Percentiles rank a stretch among this genome's conserved stretches.
Evolutionary conservation across 179 eudicot species (phyloP).

Genomic region (Sideroxylon spinosum): DNA sequence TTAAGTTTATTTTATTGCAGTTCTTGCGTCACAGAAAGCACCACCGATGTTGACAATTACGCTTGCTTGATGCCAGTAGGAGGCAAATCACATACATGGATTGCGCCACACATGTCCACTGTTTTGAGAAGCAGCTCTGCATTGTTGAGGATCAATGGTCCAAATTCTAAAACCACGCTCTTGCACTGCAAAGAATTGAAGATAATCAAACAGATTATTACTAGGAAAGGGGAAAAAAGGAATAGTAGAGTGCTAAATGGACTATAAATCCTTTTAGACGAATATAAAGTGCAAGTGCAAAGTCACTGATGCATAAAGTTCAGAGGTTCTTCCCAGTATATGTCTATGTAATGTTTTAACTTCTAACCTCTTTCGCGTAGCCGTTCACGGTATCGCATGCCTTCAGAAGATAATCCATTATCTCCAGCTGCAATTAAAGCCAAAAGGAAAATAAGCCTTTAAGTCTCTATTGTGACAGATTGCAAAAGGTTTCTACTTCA

Average conservation of each 20-base stretch:
- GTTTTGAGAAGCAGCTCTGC: constrained; percentile 58
- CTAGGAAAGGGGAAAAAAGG: not conserved
- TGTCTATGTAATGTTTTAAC: not conserved
- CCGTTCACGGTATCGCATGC: constrained; percentile 53
- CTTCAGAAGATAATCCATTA: constrained; percentile 69
- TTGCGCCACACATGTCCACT: constrained; percentile 54
- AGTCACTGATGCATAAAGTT: not conserved
- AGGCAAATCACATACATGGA: constrained; percentile 55
- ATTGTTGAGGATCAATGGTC: constrained; percentile 57
- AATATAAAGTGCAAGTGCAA: not conserved
- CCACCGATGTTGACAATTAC: constrained; percentile 18
- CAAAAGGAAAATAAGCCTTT: not conserved
- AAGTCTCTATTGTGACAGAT: not conserved
- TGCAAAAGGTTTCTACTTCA: not conserved
- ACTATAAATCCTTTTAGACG: not conserved
- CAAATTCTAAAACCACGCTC: constrained; percentile 63
- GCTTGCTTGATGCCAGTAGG: constrained; percentile 22
- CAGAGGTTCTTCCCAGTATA: not conserved
- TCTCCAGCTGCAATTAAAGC: constrained; percentile 49
- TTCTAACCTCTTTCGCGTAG: constrained; percentile 48
- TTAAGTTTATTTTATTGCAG: not conserved
- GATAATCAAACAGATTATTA: not conserved
- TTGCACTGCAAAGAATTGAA: constrained; percentile 54
- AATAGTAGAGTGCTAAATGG: too few species aligned
- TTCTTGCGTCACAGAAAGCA: constrained; percentile 45